Base-by-base conservation (phyloP, 2,329 filamentous ascomycete species). In the Lachnellula arida region DNA sequence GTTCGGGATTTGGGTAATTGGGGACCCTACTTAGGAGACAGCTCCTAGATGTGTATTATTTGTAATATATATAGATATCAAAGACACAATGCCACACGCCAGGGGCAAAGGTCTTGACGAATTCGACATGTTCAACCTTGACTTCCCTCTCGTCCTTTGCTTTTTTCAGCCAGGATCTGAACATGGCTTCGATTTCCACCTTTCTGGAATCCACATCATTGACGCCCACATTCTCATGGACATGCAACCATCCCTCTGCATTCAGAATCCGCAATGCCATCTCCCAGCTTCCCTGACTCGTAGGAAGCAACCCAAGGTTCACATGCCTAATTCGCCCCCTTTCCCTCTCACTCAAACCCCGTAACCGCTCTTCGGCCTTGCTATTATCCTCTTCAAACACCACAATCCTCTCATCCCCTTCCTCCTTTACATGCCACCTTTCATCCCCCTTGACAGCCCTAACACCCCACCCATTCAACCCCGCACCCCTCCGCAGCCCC, bases 401-500 rank as follows among this genome's bases (percentile, higher is more conserved):
- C 0, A 88, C 68, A 39, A 91, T 85, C 53, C 76, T 76, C 61
- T 82, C 78, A 0, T 71, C 71, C 22, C 77, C 25, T 28, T 28
- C 25, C 25, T 28, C 77, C 7, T 55, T 22, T 6, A 15, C 34
- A 12, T 67, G 63, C 34, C 72, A 69, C 0, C 78, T 75, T 0
- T 67, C 64, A 0, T 68, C 44, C 5, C 22, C 70, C 14, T 68
- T 66, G 0, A 89, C 71, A 14, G 89, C 77, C 54, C 73, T 76
- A 8, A 86, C 81, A 0, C 68, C 71, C 85, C 87, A 91, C 40
- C 81, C 79, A 67, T 92, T 92, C 32, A 72, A 81, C 46, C 76
- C 66, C 28, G 92, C 89, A 22, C 91, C 93, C 62, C 89, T 82
- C 25, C 85, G 78, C 67, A 97, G 71, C 0, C 89, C 91, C 74